Conservation (phyloP, 208 protist genomes). For the Borovskyia barvae region DNA sequence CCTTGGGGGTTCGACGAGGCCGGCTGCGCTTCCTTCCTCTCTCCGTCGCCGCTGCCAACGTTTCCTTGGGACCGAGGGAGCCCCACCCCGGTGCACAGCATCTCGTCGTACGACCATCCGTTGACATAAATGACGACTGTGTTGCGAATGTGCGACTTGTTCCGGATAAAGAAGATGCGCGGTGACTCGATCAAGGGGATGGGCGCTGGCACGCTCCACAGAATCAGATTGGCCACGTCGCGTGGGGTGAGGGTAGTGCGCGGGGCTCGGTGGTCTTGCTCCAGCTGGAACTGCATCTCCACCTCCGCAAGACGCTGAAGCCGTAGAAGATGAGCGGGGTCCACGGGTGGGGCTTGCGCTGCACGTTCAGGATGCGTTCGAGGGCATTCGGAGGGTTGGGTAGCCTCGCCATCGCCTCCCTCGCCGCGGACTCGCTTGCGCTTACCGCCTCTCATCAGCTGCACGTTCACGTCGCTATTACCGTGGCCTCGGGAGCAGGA, state of each 20-base stretch:
- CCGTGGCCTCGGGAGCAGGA: too few species aligned
- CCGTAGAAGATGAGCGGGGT: neutral
- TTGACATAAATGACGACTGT: constrained; percentile 80
- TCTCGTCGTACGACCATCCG: constrained; percentile 72
- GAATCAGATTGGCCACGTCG: constrained; percentile 67
- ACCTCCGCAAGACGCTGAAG: constrained; percentile 31
- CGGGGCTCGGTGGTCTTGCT: constrained; percentile 28
- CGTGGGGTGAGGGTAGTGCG: constrained; percentile 48
- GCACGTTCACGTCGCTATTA: too few species aligned
- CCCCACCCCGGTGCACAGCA: constrained; percentile 50
- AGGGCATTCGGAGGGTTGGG: too few species aligned
- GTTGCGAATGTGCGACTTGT: constrained; percentile 69
- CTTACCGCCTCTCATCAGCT: too few species aligned
- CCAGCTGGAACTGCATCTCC: constrained; percentile 66
- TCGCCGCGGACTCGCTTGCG: too few species aligned
- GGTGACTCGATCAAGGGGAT: constrained; percentile 75
- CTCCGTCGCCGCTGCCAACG: neutral
- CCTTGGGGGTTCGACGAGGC: neutral
- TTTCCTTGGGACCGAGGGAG: constrained; percentile 15
- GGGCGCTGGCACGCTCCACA: constrained; percentile 70
- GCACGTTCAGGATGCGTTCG: too few species aligned
- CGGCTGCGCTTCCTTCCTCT: neutral
- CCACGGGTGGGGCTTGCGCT: neutral
- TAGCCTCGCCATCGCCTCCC: too few species aligned
- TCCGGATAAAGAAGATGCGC: constrained; percentile 68